A percentile compares a stretch with the other conserved stretches of the same genome.
Evolutionary conservation across 192 early-diverging fungal species (phyloP).

Genomic region (Anaeromyces robustus): DNA sequence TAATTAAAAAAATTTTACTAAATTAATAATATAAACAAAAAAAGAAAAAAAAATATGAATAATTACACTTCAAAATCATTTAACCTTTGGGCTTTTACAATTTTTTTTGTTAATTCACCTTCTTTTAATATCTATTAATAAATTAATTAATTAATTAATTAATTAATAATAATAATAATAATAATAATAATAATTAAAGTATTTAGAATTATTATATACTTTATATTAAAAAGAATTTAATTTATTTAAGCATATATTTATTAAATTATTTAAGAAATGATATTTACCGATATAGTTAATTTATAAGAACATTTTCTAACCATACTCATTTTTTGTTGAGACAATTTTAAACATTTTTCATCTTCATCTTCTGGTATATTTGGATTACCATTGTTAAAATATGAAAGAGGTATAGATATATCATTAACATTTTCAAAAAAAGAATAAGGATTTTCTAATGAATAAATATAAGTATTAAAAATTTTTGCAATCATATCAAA

Average conservation of each 20-base stretch:
- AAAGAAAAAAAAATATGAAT: background rate
- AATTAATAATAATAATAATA: no score
- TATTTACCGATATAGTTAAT: slow-evolving; percentile 28
- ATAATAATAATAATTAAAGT: no score
- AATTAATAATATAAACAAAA: background rate
- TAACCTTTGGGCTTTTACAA: slow-evolving; percentile 66
- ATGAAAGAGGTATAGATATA: slow-evolving; percentile 4
- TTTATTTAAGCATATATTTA: no score
- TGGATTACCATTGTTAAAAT: background rate
- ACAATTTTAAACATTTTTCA: background rate
- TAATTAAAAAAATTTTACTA: background rate
- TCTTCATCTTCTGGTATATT: background rate
- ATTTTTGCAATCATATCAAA: slow-evolving; percentile 98
- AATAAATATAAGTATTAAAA: slow-evolving; percentile 73
- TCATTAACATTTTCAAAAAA: background rate
- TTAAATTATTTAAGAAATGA: no score
- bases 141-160: background rate
- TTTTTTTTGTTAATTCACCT: slow-evolving; percentile 67
- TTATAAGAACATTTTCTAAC: slow-evolving; percentile 21
- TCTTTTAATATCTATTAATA: slow-evolving; percentile 55
- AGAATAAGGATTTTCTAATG: background rate
- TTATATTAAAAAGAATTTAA: no score
- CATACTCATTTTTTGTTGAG: slow-evolving; percentile 22
- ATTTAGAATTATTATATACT: no score
- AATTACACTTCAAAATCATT: slow-evolving; percentile 72